Conservation (phyloP, 371 early-diverging fungal genomes). For the Dichotomocladium elegans region DNA sequence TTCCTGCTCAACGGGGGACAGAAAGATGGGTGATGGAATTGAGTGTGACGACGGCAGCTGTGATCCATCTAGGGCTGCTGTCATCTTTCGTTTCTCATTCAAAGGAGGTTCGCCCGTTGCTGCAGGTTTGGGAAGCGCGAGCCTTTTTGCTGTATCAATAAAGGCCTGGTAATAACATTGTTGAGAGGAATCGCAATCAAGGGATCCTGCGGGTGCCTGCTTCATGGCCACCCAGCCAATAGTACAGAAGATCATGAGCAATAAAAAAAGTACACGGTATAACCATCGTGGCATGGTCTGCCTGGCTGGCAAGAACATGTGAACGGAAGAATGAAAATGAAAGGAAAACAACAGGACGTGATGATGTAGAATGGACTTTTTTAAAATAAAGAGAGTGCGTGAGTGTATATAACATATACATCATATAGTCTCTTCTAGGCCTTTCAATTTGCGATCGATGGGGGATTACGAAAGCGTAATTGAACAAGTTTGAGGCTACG, state of each 20-base stretch:
- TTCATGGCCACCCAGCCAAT: conserved; percentile 3
- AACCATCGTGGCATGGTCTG: conserved; percentile 17
- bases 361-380: too few species aligned
- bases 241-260: neutral
- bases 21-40: neutral
- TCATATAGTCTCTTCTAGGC: too few species aligned
- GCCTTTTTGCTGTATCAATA: conserved; percentile 5
- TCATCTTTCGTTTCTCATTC: too few species aligned
- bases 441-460: too few species aligned
- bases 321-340: too few species aligned
- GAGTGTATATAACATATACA: too few species aligned
- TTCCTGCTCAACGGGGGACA: conserved; percentile 14
- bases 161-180: conserved; percentile 11
- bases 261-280: conserved; percentile 3
- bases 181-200: conserved; percentile 5
- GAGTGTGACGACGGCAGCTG: neutral
- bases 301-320: conserved; percentile 15
- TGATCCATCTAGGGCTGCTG: neutral
- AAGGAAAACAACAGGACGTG: too few species aligned
- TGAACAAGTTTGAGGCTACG: too few species aligned
- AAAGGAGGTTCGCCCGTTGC: neutral
- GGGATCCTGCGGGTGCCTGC: neutral
- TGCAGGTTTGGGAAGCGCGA: neutral
- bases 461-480: too few species aligned
- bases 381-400: too few species aligned